These are phyloP conservation scores for Colletotrichum sp. DNA, from an alignment of 2,329 filamentous ascomycete genomes.

Conservation along the genomic window DNA sequence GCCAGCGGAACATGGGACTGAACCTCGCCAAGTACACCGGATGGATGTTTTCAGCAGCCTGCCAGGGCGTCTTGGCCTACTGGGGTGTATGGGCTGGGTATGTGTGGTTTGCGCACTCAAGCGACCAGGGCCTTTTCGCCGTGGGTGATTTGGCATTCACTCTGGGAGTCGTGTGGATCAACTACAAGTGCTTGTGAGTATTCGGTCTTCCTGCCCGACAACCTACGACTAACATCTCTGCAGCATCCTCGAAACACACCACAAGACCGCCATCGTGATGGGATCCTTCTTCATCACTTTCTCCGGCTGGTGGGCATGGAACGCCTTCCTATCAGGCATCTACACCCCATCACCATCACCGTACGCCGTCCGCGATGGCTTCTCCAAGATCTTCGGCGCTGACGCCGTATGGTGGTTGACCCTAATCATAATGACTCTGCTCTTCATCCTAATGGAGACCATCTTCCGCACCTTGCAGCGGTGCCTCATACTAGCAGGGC, in stretches of 20 bases:
- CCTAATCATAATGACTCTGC: slow-evolving; percentile 66
- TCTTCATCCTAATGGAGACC: slow-evolving; percentile 70
- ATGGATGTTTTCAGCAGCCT: slow-evolving; percentile 79
- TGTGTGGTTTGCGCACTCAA: slow-evolving; percentile 53
- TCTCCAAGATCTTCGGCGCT: slow-evolving; percentile 69
- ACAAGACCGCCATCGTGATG: slow-evolving; percentile 71
- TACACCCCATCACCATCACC: slow-evolving; percentile 55
- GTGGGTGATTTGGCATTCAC: slow-evolving; percentile 77
- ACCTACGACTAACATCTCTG: slow-evolving; percentile 23
- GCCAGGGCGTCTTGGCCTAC: slow-evolving; percentile 77
- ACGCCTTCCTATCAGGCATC: slow-evolving; percentile 69
- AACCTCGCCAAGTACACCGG: slow-evolving; percentile 75
- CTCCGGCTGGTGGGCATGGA: slow-evolving; percentile 76
- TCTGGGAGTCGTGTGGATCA: slow-evolving; percentile 74
- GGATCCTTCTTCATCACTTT: slow-evolving; percentile 63
- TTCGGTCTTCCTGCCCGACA: neutral
- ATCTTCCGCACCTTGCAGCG: slow-evolving; percentile 57
- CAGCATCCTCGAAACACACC: slow-evolving; percentile 77
- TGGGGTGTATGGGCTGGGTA: slow-evolving; percentile 65
- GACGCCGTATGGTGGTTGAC: slow-evolving; percentile 78
- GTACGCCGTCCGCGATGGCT: slow-evolving; percentile 74
- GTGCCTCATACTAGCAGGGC: slow-evolving; percentile 47
- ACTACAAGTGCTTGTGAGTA: slow-evolving; percentile 75
- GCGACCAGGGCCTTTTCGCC: slow-evolving; percentile 75
- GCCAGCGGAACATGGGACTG: slow-evolving; percentile 75